Base-by-base conservation (phyloP, 2,329 filamentous ascomycete genomes). In the Pestalotiopsis sp. region DNA sequence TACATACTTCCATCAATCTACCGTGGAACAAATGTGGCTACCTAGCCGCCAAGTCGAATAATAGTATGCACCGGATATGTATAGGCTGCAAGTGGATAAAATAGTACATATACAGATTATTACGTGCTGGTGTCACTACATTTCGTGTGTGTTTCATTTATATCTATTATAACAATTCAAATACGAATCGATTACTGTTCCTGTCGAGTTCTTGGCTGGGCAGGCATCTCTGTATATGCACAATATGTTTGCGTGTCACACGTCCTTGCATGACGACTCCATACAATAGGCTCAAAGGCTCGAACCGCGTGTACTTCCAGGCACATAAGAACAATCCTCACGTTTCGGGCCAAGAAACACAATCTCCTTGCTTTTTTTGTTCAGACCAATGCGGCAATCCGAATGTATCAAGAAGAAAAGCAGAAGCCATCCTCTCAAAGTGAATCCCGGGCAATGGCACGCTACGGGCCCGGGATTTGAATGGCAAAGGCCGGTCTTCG, bases 391-490 rank as follows among this genome's bases (percentile, higher is more conserved):
- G 45, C 45, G 20, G 20, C 45, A 9, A n/a, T 9, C 20, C 45
- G 7, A 52, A 52, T n/a, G 45, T 20, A n/a, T n/a, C 6, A 23
- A 52, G n/a, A 52, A 52, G 45, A 52, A 45, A 52, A 52, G 45
- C n/a, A 52, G 17, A 52, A 23, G 7, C 45, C n/a, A 20, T 9
- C 7, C 7, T 2, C 20, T 52, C 20, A 1, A 52, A 52, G 45
- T n/a, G 12, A 52, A 52, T 52, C 45, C n/a, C 45, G 45, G 45
- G 17, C 45, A 6, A 52, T 36, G 17, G 2, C 14, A 20, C 45
- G 45, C 45, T 52, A 52, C 45, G 45, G 45, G 45, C n/a, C 45
- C 45, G 61, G 61, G 61, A 64, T 64, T 64, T 64, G 61, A 38
- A 62, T 5, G 45, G 9, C n/a, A 45, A 64, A 49, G 13, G n/a